Evolutionary conservation across 192 early-diverging fungal species (phyloP), one percentile per base, ranked within the genome.

Genomic region (Gonapodya prolifera): DNA sequence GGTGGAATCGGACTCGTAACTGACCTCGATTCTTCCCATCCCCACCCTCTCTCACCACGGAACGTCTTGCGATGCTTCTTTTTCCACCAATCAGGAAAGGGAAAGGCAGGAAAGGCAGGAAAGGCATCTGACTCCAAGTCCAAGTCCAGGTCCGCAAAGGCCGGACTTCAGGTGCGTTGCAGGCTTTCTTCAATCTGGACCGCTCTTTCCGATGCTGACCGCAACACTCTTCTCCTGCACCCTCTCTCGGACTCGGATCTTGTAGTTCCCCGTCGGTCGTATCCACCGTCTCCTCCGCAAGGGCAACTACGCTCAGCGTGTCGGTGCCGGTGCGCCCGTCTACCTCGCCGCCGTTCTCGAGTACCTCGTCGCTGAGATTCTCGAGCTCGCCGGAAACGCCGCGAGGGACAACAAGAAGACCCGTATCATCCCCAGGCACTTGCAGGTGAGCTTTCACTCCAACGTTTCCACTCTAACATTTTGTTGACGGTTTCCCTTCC

Each of bases 341-440:
- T 96, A 96, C 83, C 90, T 89, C 76, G 93, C 95, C 16, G 95
- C 95, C 2, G 92, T 96, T 78, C 85, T 96, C 30, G 95, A 96
- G 86, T 96, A 96, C 83, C 85, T 96, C 70, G 93, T 93, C 29
- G 95, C 95, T 13, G 95, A 96, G 85, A 92, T 96, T 1, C 86
- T 96, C 34, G 95, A 96, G 83, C 88, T 96, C 75, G 95, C 95
- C 75, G 95, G 95, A 77, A 97, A 96, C 86, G 95, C 95, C 76
- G 93, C 94, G 75, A 90, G 94, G 79, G 94, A 95, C 85, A 94
- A 95, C 89, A 95, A 95, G 88, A 95, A 94, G 89, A 87, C 91
- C 80, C 94, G 95, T 89, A 94, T 97, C 85, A 94, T 97, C 83
- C 95, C 94, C 82, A 92, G 95, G 80, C 94, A 96, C 86, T 84